Conservation (phyloP, 2,329 filamentous ascomycete species). For the Cladophialophora yegresii region DNA sequence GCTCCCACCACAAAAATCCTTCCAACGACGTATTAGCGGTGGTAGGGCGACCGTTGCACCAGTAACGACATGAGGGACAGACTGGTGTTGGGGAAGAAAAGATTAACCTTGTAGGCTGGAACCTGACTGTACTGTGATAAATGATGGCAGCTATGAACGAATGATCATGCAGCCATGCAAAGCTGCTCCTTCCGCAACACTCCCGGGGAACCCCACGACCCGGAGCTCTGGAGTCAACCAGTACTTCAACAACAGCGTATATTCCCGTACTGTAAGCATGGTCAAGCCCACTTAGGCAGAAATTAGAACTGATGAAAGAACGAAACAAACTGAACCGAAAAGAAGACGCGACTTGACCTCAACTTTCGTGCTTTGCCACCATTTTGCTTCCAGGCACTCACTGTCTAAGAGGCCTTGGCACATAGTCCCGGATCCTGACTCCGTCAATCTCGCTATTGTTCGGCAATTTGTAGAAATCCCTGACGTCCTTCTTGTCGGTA, state of each 20-base stretch:
- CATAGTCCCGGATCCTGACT: not conserved
- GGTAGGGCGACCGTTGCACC: no score
- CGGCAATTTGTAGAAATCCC: not conserved
- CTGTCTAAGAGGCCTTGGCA: not conserved
- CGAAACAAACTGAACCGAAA: not conserved
- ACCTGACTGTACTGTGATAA: no score
- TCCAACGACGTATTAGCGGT: no score
- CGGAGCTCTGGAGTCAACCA: not conserved
- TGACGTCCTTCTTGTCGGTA: not conserved
- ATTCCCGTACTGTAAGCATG: not conserved
- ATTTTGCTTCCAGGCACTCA: not conserved
- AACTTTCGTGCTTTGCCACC: not conserved
- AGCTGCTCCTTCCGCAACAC: no score
- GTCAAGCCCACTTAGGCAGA: not conserved
- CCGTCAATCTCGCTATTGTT: not conserved
- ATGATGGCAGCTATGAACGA: no score
- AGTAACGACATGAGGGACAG: no score
- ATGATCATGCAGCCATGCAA: no score
- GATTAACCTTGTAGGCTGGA: no score
- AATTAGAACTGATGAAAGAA: not conserved
- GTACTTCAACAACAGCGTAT: not conserved
- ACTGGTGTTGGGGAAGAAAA: no score
- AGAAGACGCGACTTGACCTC: not conserved
- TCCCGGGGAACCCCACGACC: no score
- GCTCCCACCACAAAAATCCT: no score